These are phyloP conservation scores for Mesembryanthemum crystallinum DNA, from an alignment of 148 eudicot species.

Conservation along the genomic window DNA sequence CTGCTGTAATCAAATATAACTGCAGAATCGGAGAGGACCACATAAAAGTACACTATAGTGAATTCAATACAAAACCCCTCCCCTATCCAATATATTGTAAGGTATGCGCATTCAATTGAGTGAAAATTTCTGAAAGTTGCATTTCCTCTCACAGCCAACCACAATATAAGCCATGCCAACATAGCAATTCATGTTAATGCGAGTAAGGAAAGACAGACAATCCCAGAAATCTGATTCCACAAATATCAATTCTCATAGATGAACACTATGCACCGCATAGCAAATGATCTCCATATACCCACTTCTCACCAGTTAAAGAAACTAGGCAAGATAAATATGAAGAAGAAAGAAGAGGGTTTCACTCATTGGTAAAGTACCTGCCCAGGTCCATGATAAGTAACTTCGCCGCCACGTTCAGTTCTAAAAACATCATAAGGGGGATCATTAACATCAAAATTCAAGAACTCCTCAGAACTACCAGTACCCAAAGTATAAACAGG, in stretches of 20 bases:
- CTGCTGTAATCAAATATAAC: background rate
- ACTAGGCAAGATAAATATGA: background rate
- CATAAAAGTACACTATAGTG: background rate
- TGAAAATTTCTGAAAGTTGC: background rate
- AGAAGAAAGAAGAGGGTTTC: background rate
- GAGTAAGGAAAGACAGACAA: background rate
- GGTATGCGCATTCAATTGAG: background rate
- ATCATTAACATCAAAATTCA: conserved; percentile 58
- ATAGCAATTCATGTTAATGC: background rate
- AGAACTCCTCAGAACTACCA: conserved; percentile 65
- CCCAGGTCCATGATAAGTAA: conserved; percentile 98
- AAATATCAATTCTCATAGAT: background rate
- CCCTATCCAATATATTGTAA: background rate
- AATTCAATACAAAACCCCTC: background rate
- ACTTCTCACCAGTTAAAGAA: background rate
- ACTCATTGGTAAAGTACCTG: conserved; percentile 49
- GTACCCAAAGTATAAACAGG: conserved; percentile 94
- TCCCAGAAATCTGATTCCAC: background rate
- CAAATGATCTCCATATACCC: background rate
- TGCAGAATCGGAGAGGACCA: background rate
- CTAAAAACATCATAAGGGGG: conserved; percentile 66
- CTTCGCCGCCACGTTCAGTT: conserved; percentile 97
- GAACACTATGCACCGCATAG: background rate
- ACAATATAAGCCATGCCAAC: background rate
- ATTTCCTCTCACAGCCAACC: background rate